phyloP scores from a whole-genome alignment of 768 basidiomycete genomes.

The Termitomyces titanicus region DNA sequence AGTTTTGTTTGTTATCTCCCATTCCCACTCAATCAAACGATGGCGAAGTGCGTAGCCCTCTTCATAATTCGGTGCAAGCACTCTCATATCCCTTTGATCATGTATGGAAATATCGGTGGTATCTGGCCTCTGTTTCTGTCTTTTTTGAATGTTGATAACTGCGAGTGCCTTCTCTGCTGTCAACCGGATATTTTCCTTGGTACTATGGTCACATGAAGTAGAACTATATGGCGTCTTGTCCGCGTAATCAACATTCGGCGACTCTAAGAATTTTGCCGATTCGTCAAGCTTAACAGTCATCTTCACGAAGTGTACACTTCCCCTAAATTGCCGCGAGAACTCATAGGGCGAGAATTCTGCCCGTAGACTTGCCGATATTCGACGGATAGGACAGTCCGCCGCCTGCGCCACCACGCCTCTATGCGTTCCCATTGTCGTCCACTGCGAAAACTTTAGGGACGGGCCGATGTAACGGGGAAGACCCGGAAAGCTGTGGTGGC shows the following conservation, averaged over 20 bases:
- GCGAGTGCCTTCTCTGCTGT: neutral
- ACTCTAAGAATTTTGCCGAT: neutral
- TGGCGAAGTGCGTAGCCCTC: neutral
- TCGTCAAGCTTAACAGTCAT: neutral
- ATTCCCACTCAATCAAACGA: neutral
- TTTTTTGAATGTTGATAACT: slow-evolving; percentile 1
- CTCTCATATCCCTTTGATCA: neutral
- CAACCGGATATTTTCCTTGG: neutral
- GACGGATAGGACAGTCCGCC: neutral
- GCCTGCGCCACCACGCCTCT: neutral
- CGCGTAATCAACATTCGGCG: neutral
- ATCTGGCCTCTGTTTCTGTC: slow-evolving; percentile 1
- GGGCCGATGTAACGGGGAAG: neutral
- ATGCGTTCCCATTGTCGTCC: neutral
- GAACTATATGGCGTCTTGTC: neutral
- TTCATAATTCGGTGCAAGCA: neutral
- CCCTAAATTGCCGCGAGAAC: neutral
- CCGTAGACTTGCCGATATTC: neutral
- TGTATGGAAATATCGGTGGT: too few relatives aligned
- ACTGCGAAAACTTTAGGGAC: neutral
- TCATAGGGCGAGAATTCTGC: neutral
- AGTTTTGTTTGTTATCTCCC: neutral
- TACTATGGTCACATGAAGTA: slow-evolving; percentile 10
- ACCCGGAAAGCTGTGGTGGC: neutral
- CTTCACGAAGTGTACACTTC: neutral